Conservation (phyloP, 768 basidiomycete genomes). For the Rhizopogon vesiculosus region DNA sequence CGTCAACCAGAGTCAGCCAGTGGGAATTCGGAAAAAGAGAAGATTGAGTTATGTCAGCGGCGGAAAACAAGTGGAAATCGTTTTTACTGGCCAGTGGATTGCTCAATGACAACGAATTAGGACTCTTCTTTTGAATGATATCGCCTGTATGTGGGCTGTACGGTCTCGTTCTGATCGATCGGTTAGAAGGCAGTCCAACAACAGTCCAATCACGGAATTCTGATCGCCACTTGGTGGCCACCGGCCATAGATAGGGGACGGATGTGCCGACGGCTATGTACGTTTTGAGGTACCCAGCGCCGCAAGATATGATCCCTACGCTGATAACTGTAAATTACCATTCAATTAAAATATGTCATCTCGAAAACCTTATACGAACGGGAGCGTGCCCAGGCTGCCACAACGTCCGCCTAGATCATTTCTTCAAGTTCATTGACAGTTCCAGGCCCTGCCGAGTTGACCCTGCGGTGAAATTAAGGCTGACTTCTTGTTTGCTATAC, state of each 20-base stretch:
- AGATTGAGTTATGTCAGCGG: neutral
- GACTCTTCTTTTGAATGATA: no score
- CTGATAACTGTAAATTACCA: no score
- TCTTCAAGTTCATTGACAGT: neutral
- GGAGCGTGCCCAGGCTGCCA: no score
- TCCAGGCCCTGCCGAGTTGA: neutral
- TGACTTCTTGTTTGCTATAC: neutral
- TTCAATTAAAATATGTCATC: no score
- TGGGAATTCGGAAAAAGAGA: neutral
- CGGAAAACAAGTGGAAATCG: neutral
- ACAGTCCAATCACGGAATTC: no score
- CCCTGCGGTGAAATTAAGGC: neutral
- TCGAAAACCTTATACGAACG: no score
- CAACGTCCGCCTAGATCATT: neutral
- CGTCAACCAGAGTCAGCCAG: neutral
- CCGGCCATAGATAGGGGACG: neutral
- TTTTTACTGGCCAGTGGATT: neutral
- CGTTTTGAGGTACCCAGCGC: no score
- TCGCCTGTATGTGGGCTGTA: neutral
- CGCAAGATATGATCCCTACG: no score
- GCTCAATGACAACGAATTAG: neutral
- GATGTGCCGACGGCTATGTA: no score
- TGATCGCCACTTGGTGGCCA: no score
- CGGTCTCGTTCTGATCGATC: neutral
- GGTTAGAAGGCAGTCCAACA: neutral